Base-by-base conservation (phyloP, 176 grass and related monocot genomes). In the Cenchrus fungigraminus region DNA sequence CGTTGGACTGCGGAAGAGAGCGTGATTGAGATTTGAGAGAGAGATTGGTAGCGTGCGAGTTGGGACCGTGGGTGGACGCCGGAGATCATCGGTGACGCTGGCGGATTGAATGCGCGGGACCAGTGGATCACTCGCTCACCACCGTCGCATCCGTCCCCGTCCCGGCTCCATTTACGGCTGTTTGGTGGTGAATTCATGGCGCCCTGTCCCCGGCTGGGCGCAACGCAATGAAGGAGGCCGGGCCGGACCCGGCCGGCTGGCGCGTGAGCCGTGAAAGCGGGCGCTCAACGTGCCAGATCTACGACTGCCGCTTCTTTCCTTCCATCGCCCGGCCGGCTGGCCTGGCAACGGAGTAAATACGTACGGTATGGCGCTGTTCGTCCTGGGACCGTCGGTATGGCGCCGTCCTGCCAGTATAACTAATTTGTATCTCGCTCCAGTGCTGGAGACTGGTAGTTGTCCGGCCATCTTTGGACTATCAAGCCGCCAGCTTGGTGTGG, bases 161-260 rank as follows among this genome's bases (percentile, higher is more conserved):
- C 79, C 12, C 64, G 13, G 75, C 56, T 66, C 76, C 69, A 70
- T 76, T 78, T 66, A 72, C 88, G 51, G 79, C 4, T 79, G 79
- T 90, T 90, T 79, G 89, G 84, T 87, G 80, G 56, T 22, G 68
- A 74, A 87, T 87, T 87, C 51, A 90, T 79, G 74, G 67, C 74
- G 17, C 29, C 25, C 47, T 65, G 84, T 86, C 74, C 74, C 78
- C 31, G 50, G 47, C 6, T 40, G 50, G 54, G 19, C 19, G 84
- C 84, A 90, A 87, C 19, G 84, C 84, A 90, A 87, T 90, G 68
- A 83, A 54, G 84, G 74, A 83, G 83, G 58, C 61, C 55, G 51
- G 19, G 54, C 22, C 19, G 19, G 16, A 25, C 25, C 25, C 25
- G 25, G 25, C 25, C 25, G 25, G 25, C 25, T 25, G 25, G 25